Base-by-base conservation (phyloP, 768 basidiomycete genomes). In the Mycena leptocephala region DNA sequence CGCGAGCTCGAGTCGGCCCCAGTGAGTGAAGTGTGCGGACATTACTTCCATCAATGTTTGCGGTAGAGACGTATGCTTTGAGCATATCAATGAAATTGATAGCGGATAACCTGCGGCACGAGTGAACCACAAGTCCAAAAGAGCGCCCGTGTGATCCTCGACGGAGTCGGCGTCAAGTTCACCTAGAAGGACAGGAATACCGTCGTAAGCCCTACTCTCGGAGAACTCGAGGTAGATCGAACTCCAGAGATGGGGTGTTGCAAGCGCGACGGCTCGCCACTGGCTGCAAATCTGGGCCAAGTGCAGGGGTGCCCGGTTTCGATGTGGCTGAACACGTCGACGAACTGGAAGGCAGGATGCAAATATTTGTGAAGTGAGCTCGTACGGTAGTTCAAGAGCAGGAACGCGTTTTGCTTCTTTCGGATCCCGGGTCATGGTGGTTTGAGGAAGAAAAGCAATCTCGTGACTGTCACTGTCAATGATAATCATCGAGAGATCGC, bases 121-220 rank as follows among this genome's bases (percentile, higher is more conserved):
- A 2, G 71, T 22, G n/a, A 72, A 46, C 71, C 71, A 72, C 37
- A 72, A 30, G 18, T 56, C 62, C 48, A 65, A 8, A 9, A 72
- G 71, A 30, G 37, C 28, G 18, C 30, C 6, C 1, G 62, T 41
- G 28, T 39, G 28, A 33, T 53, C 46, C 1, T 37, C 32, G 28
- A n/a, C 43, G 3, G 33, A 9, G 7, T n/a, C 33, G 2, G 62
- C 22, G 26, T 56, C 51, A 18, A n/a, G 24, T 7, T 13, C 26
- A 9, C 43, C 43, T 11, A 64, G 26, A 6, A 63, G 59, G 0
- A 7, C 11, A 6, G 51, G 28, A 0, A 56, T 56, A 9, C 35
- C 71, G n/a, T 70, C 41, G 43, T 61, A 70, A 24, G 70, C 18
- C 3, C 11, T 28, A 5, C 6, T 13, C 8, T 9, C 33, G 10